phyloP scores from a whole-genome alignment of 176 grass and related monocot species.

The Saccharum officinarum region DNA sequence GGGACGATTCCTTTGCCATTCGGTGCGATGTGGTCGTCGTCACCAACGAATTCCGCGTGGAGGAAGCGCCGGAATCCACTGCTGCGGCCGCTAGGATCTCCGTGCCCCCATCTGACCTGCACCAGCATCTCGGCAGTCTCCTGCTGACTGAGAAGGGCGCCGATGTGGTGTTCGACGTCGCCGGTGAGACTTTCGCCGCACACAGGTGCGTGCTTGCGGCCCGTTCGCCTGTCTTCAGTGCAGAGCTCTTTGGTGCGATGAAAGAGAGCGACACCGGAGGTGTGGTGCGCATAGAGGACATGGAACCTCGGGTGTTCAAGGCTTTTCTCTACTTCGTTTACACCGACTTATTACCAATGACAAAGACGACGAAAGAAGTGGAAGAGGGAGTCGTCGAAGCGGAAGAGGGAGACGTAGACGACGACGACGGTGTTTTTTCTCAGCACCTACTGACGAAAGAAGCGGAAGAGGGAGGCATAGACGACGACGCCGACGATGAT shows the following conservation, averaged over 20 bases:
- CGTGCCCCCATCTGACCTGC: constrained; percentile 18
- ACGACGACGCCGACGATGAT: too few relatives aligned
- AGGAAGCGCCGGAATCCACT: too few relatives aligned
- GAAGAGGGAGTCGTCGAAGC: too few relatives aligned
- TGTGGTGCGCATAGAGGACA: constrained; percentile 42
- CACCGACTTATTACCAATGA: neutral
- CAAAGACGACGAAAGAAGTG: neutral
- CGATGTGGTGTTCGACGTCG: constrained; percentile 45
- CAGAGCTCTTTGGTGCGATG: constrained; percentile 38
- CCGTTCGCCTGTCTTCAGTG: constrained; percentile 42
- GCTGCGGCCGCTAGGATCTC: neutral
- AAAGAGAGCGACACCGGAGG: constrained; percentile 30
- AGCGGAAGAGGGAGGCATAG: too few relatives aligned
- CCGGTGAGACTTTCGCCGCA: constrained; percentile 30
- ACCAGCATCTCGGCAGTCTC: constrained; percentile 30
- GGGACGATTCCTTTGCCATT: neutral
- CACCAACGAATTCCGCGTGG: neutral
- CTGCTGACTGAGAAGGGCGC: constrained; percentile 19
- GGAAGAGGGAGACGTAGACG: too few relatives aligned
- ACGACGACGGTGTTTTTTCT: too few relatives aligned
- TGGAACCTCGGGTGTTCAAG: constrained; percentile 39
- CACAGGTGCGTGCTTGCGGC: constrained; percentile 39
- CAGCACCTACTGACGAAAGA: too few relatives aligned
- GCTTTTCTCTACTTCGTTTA: neutral
- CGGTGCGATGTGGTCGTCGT: neutral